Evolutionary conservation across 768 basidiomycete species (phyloP).

Genomic region (Leccinum sublutescens): DNA sequence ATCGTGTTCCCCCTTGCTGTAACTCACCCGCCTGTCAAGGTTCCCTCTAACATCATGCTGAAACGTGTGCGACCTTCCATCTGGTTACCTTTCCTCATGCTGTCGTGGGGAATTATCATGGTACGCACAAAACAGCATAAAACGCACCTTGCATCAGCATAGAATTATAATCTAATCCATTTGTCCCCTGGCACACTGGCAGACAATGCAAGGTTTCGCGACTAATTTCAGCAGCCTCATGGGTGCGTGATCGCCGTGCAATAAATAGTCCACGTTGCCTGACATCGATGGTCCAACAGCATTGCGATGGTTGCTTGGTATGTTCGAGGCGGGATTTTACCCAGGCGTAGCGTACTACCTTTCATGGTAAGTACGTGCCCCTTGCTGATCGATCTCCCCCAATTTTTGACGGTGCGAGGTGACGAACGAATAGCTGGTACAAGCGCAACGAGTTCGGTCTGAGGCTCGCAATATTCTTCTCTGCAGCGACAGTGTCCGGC

Average conservation of each 20-base stretch:
- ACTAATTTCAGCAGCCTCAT: constrained; percentile 68
- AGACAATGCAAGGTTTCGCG: constrained; percentile 74
- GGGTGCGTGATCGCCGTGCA: constrained; percentile 39
- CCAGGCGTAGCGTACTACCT: constrained; percentile 65
- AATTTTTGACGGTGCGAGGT: constrained; percentile 38
- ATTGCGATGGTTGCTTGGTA: constrained; percentile 72
- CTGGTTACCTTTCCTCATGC: constrained; percentile 74
- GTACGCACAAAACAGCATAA: constrained; percentile 30
- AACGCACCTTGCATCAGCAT: not conserved
- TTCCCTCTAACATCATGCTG: constrained; percentile 71
- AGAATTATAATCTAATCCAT: constrained; percentile 1
- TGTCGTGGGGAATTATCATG: constrained; percentile 76
- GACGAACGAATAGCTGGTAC: constrained; percentile 48
- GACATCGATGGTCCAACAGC: constrained; percentile 34
- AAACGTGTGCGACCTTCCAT: constrained; percentile 74
- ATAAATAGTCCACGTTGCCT: not conserved
- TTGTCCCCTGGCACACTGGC: constrained; percentile 3
- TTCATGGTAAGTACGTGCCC: constrained; percentile 57
- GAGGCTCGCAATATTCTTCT: constrained; percentile 66
- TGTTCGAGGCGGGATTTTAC: constrained; percentile 55
- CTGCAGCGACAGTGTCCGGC: constrained; percentile 75
- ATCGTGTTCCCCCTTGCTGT: not conserved
- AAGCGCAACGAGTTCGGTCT: constrained; percentile 73
- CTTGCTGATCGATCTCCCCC: not conserved
- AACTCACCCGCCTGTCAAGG: constrained; percentile 26